Base-by-base conservation (phyloP, 768 basidiomycete genomes). In the Pleurotus pulmonarius region DNA sequence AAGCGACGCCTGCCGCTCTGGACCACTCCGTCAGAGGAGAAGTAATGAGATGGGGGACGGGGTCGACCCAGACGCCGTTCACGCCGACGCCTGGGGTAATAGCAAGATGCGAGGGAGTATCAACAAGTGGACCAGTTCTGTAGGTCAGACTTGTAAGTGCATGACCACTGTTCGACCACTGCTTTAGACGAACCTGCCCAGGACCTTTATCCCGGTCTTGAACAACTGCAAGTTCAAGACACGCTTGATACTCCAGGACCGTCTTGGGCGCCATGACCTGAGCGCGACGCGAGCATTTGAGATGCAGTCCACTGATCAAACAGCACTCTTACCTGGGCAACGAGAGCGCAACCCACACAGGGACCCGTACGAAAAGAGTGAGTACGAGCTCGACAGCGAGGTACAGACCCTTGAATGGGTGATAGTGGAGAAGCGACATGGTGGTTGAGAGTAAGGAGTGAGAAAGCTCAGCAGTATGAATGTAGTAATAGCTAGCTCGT, bases 321-420 rank as follows among this genome's bases (percentile, higher is more conserved):
- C n/a, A 15, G 41, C 24, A 25, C 18, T 40, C 57, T 54, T 61
- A 75, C 77, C 66, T 71, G 37, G 73, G 71, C 46, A 74, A 59
- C 25, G 73, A 70, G 15, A 73, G 56, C 5, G 83, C 53, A 16
- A 69, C 59, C 81, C 83, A 83, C 45, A 76, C 60, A 2, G 83
- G 83, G 46, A 82, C 46, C 25, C 75, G 75, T 34, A 85, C 37
- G 40, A 80, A 69, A 37, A 75, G 52, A 4, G 73, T 74, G 53
- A 64, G 61, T 13, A 77, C 29, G 16, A 78, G 46, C 47, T 75
- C 72, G 61, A 79, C 81, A 5, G 68, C 63, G 24, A 83, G 61
- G 65, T 80, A 83, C 34, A 82, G 55, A 7, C 66, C 69, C 61
- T 81, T 83, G 66, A 79, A 63, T 7, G 83, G 81, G 59, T 83